phyloP scores from a whole-genome alignment of 768 basidiomycete species.

The Leccinum disarticulatum region DNA sequence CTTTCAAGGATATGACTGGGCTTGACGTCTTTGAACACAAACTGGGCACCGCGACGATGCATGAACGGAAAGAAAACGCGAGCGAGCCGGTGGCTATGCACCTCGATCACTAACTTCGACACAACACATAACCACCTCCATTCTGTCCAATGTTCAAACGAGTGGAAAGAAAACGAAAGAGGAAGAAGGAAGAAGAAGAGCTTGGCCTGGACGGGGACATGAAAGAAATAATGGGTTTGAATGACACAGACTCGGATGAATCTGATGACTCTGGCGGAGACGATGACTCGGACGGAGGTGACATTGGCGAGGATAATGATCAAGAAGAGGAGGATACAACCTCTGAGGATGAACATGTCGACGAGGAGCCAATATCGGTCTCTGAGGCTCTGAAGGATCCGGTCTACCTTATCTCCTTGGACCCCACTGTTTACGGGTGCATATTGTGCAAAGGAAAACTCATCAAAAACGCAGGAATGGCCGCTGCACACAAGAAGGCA shows the following conservation, averaged over 20 bases:
- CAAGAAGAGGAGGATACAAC: conserved; percentile 30
- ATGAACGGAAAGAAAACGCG: conserved; percentile 31
- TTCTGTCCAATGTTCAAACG: conserved; percentile 69
- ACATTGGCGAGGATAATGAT: conserved; percentile 19
- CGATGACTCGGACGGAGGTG: conserved; percentile 30
- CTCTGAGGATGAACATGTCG: conserved; percentile 23
- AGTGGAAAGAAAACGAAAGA: conserved; percentile 62
- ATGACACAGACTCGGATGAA: conserved; percentile 78
- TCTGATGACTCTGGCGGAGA: too few species aligned
- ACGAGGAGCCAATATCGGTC: conserved; percentile 49
- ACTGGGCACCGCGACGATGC: conserved; percentile 25
- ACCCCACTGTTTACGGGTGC: conserved; percentile 59
- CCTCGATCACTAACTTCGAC: background rate
- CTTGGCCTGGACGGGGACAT: conserved; percentile 63
- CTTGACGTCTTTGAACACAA: conserved; percentile 19
- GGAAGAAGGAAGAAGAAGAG: conserved; percentile 61
- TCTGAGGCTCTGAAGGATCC: conserved; percentile 62
- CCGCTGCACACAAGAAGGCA: conserved; percentile 56
- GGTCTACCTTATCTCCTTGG: conserved; percentile 55
- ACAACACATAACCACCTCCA: background rate
- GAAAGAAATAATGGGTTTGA: conserved; percentile 62
- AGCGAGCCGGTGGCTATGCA: conserved; percentile 26
- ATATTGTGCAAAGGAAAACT: conserved; percentile 70
- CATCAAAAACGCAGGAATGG: conserved; percentile 61
- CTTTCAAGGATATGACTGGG: conserved; percentile 14